Evolutionary conservation across 1,284 basidiomycete species (phyloP).

Genomic region (Moniliella sp.): DNA sequence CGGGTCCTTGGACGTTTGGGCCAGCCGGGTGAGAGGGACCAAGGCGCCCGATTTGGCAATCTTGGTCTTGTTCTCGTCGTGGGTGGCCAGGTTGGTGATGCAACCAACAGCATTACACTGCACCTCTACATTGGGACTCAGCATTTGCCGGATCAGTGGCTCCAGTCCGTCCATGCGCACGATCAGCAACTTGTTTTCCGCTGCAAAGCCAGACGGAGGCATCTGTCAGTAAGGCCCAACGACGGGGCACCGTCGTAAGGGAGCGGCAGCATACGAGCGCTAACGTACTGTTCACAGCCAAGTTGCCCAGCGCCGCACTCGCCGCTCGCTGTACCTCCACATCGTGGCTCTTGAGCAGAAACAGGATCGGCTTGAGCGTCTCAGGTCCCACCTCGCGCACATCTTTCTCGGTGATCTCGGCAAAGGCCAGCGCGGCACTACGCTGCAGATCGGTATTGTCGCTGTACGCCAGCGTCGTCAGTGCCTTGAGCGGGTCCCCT

Average conservation of each 20-base stretch:
- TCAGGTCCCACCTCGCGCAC: constrained; percentile 96
- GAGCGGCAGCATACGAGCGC: no score
- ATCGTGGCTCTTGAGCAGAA: constrained; percentile 87
- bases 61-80: constrained; percentile 99
- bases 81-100: constrained; percentile 95
- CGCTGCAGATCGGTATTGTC: constrained; percentile 98
- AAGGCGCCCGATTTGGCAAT: constrained; percentile 93
- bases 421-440: constrained; percentile 84
- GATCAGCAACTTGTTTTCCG: constrained; percentile 97
- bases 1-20: constrained; percentile 91
- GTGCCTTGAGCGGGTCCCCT: constrained; percentile 61
- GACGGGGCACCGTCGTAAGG: no score
- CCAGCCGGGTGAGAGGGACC: no score
- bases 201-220: no score
- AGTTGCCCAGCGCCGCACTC: constrained; percentile 91
- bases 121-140: constrained; percentile 94
- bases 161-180: constrained; percentile 95
- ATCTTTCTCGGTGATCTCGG: no score
- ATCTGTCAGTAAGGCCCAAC: no score
- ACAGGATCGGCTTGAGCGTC: constrained; percentile 91
- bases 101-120: no score
- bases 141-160: constrained; percentile 93
- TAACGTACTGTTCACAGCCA: constrained; percentile 65
- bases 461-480: constrained; percentile 90
- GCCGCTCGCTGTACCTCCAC: constrained; percentile 95